These are phyloP conservation scores for Geotrichum phurueaensis DNA, from an alignment of 1,139 yeast species.

Conservation along the genomic window DNA sequence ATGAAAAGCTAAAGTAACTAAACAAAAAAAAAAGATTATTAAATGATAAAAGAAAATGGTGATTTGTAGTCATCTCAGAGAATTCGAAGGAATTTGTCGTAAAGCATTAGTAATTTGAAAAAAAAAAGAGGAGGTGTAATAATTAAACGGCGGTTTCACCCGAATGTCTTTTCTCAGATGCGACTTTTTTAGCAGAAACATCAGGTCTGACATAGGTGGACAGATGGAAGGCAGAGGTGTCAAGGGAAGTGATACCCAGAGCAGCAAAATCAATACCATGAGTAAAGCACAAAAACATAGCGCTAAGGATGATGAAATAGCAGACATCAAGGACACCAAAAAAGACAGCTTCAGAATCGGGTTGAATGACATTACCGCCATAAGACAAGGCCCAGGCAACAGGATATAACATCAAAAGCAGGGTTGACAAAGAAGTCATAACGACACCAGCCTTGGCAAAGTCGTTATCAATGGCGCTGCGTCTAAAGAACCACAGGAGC, in stretches of 20 bases:
- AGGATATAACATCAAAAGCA: slow-evolving; percentile 44
- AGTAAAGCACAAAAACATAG: slow-evolving; percentile 24
- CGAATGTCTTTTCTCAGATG: slow-evolving; percentile 1
- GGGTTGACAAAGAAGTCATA: slow-evolving; percentile 22
- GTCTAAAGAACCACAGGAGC: slow-evolving; percentile 22
- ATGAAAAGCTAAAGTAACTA: too few relatives aligned
- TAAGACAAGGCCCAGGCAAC: slow-evolving; percentile 58
- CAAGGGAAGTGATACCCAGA: slow-evolving; percentile 3
- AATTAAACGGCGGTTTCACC: background rate
- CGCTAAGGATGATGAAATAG: slow-evolving; percentile 37
- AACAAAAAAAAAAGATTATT: too few relatives aligned
- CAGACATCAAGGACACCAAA: slow-evolving; percentile 56
- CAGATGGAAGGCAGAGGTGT: slow-evolving; percentile 22
- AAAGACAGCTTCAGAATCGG: slow-evolving; percentile 62
- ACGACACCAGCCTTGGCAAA: slow-evolving; percentile 9
- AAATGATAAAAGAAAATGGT: too few relatives aligned
- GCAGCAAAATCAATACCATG: slow-evolving; percentile 21
- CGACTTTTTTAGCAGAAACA: background rate
- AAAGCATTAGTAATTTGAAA: background rate
- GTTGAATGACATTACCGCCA: slow-evolving; percentile 62
- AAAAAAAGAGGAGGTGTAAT: background rate
- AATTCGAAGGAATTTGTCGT: background rate
- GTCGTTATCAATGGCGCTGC: slow-evolving; percentile 20
- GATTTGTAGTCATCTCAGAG: background rate
- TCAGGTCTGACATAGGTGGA: slow-evolving; percentile 5